Percentiles rank a stretch among this genome's conserved stretches.
These are phyloP conservation scores for Helminthosporium solani DNA, from an alignment of 2,329 filamentous ascomycete genomes.

Conservation along the genomic window DNA sequence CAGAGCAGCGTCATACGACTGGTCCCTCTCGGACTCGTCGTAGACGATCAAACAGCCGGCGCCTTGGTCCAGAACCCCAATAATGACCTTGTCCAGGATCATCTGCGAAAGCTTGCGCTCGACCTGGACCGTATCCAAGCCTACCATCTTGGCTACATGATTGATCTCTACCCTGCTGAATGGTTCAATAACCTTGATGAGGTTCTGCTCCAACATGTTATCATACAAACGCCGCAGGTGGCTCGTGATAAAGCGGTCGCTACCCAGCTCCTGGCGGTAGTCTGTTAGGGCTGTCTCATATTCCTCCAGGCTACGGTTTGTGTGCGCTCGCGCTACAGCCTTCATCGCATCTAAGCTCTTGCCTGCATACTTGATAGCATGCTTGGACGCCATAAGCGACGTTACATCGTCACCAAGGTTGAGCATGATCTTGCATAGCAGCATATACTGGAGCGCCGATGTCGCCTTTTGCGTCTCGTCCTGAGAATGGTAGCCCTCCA, in stretches of 20 bases:
- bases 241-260: conserved; percentile 94
- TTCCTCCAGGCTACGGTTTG: conserved; percentile 92
- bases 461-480: conserved; percentile 89
- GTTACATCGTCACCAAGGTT: conserved; percentile 97
- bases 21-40: conserved; percentile 90
- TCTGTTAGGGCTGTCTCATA: conserved; percentile 90
- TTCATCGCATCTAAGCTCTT: conserved; percentile 99
- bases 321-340: conserved; percentile 91
- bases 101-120: conserved; percentile 98
- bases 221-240: conserved; percentile 95
- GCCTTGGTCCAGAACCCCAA: conserved; percentile 94
- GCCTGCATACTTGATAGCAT: conserved; percentile 92
- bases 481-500: conserved; percentile 93
- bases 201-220: conserved; percentile 98
- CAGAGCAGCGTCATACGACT: conserved; percentile 90
- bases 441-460: conserved; percentile 98
- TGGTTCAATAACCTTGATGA: conserved; percentile 99
- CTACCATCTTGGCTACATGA: conserved; percentile 97
- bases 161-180: conserved; percentile 96
- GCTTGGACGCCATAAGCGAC: conserved; percentile 90
- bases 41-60: conserved; percentile 97
- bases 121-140: conserved; percentile 91
- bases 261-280: conserved; percentile 90
- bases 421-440: conserved; percentile 99
- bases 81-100: conserved; percentile 99